Base-by-base conservation (phyloP, 2,329 filamentous ascomycete genomes). In the Coniella lustricola region DNA sequence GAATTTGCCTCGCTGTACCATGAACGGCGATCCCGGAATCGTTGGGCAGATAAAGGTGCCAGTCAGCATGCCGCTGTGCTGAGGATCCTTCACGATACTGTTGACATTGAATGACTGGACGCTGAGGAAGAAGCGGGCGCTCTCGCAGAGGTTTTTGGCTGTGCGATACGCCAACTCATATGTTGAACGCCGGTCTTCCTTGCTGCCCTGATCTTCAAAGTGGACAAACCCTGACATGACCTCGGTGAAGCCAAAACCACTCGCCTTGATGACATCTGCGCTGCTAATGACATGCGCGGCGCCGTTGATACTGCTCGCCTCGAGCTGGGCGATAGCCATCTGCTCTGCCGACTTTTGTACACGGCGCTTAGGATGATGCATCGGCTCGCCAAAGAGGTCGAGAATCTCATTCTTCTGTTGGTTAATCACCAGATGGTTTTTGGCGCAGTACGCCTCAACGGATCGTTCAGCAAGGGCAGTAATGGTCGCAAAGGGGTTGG, bases 401-500 rank as follows among this genome's bases (percentile, higher is more conserved):
- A 83, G 66, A 17, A 71, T 58, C 1, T 65, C 70, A 49, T 76
- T 77, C 20, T 64, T 65, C 18, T 70, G 63, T 2, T 64, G 61
- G 49, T 73, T 69, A 44, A 82, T 73, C 5, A 49, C 52, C 10
- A 81, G 65, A 0, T 57, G 56, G 7, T 67, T 57, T 8, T 65
- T 63, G 44, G 64, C 54, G 2, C 73, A 69, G 44, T 76, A 75
- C 5, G 70, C 60, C 44, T 78, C 74, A 7, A 85, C 72, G 0
- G 77, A 76, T 9, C 83, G 70, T 63, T 86, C 83, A 0, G 83
- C 81, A 17, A 87, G 71, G 3, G 83, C 82, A 0, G 81, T 76
- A 54, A 86, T 86, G 1, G 82, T 87, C 1, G 82, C 83, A 45
- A 84, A 74, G 0, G 83, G 82, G 57, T 87, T 87, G 3, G 81